phyloP scores from a whole-genome alignment of 2,329 filamentous ascomycete genomes.

The Diaporthe batatas region DNA sequence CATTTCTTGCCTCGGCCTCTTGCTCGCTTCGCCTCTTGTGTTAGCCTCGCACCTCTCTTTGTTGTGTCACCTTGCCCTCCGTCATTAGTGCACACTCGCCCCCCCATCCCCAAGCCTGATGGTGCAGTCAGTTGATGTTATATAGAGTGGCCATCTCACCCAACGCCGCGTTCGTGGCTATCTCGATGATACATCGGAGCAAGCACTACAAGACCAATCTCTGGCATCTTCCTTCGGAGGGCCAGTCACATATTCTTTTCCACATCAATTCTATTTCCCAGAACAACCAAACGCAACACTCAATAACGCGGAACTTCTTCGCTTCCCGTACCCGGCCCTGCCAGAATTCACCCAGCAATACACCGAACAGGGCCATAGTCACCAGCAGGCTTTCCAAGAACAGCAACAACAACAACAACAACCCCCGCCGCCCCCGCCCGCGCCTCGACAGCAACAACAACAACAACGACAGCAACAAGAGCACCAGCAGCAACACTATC shows the following conservation, averaged over 20 bases:
- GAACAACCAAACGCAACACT: slow-evolving; percentile 47
- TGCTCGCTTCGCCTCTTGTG: slow-evolving; percentile 21
- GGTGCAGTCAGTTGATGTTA: slow-evolving; percentile 52
- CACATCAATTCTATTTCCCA: slow-evolving; percentile 46
- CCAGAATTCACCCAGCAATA: slow-evolving; percentile 49
- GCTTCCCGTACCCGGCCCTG: slow-evolving; percentile 5
- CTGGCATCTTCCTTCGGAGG: slow-evolving; percentile 22
- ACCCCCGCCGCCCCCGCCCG: not conserved
- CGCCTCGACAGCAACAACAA: slow-evolving; percentile 29
- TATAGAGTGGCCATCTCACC: slow-evolving; percentile 55
- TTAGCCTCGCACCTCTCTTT: slow-evolving; percentile 18
- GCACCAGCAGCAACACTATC: slow-evolving; percentile 4
- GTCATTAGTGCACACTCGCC: slow-evolving; percentile 5
- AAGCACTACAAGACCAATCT: slow-evolving; percentile 52
- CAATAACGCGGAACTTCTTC: slow-evolving; percentile 3
- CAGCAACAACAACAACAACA: slow-evolving; percentile 17
- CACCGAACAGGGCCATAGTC: slow-evolving; percentile 49
- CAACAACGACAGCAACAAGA: slow-evolving; percentile 25
- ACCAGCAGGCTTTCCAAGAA: slow-evolving; percentile 44
- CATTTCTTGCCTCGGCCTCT: slow-evolving; percentile 26
- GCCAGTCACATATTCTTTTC: slow-evolving; percentile 45
- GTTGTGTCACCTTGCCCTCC: slow-evolving; percentile 6
- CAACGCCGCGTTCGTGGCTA: slow-evolving; percentile 59
- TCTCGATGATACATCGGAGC: slow-evolving; percentile 54
- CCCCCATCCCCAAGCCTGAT: slow-evolving; percentile 45